phyloP scores from a whole-genome alignment of 495 filamentous ascomycete species.

The Penicillium cinerascens region DNA sequence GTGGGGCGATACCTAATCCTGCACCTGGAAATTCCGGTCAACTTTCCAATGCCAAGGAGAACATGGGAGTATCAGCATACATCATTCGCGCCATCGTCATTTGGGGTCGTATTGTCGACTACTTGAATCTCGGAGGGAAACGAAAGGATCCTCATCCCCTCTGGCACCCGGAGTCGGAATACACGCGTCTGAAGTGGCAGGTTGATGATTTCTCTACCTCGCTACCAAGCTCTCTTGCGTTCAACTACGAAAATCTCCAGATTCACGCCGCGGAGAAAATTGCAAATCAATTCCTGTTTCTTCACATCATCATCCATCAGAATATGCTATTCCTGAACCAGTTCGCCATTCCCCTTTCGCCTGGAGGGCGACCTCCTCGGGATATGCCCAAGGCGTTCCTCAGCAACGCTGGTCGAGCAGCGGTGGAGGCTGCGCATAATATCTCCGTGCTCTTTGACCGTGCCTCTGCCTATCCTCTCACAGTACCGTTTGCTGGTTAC shows the following conservation, averaged over 20 bases:
- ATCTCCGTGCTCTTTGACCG: constrained; percentile 83
- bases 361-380: constrained; percentile 61
- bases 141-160: constrained; percentile 71
- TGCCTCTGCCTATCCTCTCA: constrained; percentile 71
- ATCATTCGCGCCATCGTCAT: constrained; percentile 82
- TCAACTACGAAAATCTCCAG: constrained; percentile 79
- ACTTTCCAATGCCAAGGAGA: constrained; percentile 65
- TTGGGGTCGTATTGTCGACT: constrained; percentile 87
- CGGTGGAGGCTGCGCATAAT: constrained; percentile 83
- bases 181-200: constrained; percentile 64
- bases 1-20: constrained; percentile 67
- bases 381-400: constrained; percentile 81
- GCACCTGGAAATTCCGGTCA: constrained; percentile 59
- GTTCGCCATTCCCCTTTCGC: constrained; percentile 73
- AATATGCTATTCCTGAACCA: constrained; percentile 86
- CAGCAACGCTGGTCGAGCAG: constrained; percentile 67
- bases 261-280: constrained; percentile 78
- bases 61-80: constrained; percentile 93
- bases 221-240: constrained; percentile 66
- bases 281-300: constrained; percentile 89
- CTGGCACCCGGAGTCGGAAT: constrained; percentile 79
- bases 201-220: constrained; percentile 64
- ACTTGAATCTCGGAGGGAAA: constrained; percentile 87
- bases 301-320: constrained; percentile 87
- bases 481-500: constrained; percentile 91